phyloP scores from a whole-genome alignment of 2,329 filamentous ascomycete species.

The Fusarium dlaminii region DNA sequence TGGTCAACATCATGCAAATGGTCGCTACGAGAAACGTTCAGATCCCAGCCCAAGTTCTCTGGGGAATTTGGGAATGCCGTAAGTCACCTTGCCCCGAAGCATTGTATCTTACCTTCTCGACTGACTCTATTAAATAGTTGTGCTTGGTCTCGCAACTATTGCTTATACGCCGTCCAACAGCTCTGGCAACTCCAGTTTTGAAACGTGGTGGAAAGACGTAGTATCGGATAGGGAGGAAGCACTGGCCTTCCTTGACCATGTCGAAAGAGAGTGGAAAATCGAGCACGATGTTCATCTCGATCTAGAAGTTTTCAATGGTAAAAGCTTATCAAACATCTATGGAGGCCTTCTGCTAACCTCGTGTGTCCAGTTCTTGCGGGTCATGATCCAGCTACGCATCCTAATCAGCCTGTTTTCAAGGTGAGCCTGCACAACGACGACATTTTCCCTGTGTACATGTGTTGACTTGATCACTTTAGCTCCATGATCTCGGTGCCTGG shows the following conservation, averaged over 20 bases:
- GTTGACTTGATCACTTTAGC: conserved; percentile 23
- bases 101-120: background rate
- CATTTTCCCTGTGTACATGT: background rate
- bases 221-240: background rate
- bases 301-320: conserved; percentile 46
- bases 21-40: background rate
- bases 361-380: conserved; percentile 34
- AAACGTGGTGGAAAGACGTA: conserved; percentile 11
- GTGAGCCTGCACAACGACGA: conserved; percentile 3
- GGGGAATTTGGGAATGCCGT: conserved; percentile 47
- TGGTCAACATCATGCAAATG: conserved; percentile 29
- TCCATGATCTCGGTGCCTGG: conserved; percentile 43
- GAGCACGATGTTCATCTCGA: conserved; percentile 45
- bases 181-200: conserved; percentile 8
- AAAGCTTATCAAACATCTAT: background rate
- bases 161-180: conserved; percentile 36
- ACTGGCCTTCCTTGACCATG: background rate
- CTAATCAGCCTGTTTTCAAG: conserved; percentile 39
- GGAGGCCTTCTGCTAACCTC: background rate
- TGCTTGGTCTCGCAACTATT: conserved; percentile 41
- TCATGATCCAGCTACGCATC: conserved; percentile 14
- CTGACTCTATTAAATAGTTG: conserved; percentile 36
- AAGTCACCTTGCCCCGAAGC: conserved; percentile 6
- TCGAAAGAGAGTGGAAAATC: conserved; percentile 4
- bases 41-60: conserved; percentile 38